These are phyloP conservation scores for Vaccinium vitisidaea DNA, from an alignment of 148 eudicot genomes.

Conservation along the genomic window DNA sequence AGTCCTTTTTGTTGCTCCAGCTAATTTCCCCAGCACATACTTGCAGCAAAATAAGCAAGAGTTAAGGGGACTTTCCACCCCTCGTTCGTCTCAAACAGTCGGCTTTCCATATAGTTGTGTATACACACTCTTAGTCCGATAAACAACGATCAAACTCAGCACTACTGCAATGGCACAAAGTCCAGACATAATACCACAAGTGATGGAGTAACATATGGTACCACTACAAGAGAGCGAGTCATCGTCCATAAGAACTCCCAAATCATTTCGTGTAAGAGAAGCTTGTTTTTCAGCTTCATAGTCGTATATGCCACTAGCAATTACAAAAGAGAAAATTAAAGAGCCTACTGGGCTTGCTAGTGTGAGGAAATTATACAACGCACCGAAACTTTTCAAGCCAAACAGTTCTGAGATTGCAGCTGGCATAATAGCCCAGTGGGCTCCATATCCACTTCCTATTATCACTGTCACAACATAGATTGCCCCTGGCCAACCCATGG, in stretches of 20 bases:
- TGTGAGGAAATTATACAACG: slow-evolving; percentile 49
- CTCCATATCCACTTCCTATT: slow-evolving; percentile 53
- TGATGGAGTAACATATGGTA: slow-evolving; percentile 51
- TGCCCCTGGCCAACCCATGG: slow-evolving; percentile 49
- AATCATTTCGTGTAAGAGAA: not conserved
- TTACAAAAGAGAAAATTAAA: slow-evolving; percentile 44
- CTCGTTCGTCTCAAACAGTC: not conserved
- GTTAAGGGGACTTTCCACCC: not conserved
- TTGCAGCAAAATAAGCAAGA: not conserved
- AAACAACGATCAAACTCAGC: slow-evolving; percentile 43
- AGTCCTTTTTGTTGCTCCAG: slow-evolving; percentile 4
- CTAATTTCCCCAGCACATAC: not conserved
- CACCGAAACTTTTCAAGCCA: slow-evolving; percentile 62
- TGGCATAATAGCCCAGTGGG: slow-evolving; percentile 66
- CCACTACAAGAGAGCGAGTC: slow-evolving; percentile 40
- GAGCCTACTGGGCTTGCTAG: slow-evolving; percentile 53
- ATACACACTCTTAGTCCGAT: slow-evolving; percentile 52
- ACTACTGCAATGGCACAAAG: slow-evolving; percentile 36
- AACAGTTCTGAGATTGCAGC: slow-evolving; percentile 60
- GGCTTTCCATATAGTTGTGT: slow-evolving; percentile 38
- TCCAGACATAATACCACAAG: slow-evolving; percentile 51
- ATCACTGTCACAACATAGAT: slow-evolving; percentile 51
- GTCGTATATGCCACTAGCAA: slow-evolving; percentile 62
- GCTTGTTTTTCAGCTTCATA: slow-evolving; percentile 51
- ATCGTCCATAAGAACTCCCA: slow-evolving; percentile 20